These are phyloP conservation scores for Magnusiomyces tetraspermus DNA, from an alignment of 1,139 yeast genomes.

Conservation along the genomic window DNA sequence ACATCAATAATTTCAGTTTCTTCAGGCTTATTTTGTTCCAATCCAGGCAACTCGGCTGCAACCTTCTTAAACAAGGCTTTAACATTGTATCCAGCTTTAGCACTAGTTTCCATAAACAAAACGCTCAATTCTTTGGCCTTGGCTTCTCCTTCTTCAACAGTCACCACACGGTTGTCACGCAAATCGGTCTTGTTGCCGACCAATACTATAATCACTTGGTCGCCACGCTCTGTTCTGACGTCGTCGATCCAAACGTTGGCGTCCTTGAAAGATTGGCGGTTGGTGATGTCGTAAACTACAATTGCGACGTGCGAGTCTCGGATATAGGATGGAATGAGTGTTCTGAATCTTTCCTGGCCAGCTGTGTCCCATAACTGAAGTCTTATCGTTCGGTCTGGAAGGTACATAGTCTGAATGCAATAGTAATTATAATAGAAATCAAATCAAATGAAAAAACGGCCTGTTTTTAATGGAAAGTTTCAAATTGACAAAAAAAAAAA, in stretches of 20 bases:
- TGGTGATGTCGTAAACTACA: slow-evolving; percentile 87
- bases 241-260: slow-evolving; percentile 77
- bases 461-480: neutral
- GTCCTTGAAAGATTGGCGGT: slow-evolving; percentile 60
- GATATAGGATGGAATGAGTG: slow-evolving; percentile 87
- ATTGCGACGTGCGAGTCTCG: slow-evolving; percentile 97
- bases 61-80: slow-evolving; percentile 80
- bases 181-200: slow-evolving; percentile 81
- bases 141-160: slow-evolving; percentile 68
- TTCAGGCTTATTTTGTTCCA: slow-evolving; percentile 10
- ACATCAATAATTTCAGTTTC: slow-evolving; percentile 41
- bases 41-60: slow-evolving; percentile 76
- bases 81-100: slow-evolving; percentile 91
- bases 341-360: slow-evolving; percentile 94
- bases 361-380: slow-evolving; percentile 96
- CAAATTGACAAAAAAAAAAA: too few species aligned
- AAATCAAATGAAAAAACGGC: neutral
- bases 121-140: slow-evolving; percentile 74
- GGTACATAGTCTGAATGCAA: slow-evolving; percentile 46
- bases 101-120: slow-evolving; percentile 83
- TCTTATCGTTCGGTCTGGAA: slow-evolving; percentile 64
- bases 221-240: slow-evolving; percentile 68
- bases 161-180: slow-evolving; percentile 58
- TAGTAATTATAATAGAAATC: neutral
- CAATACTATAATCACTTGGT: slow-evolving; percentile 56